Percentiles rank a stretch among this genome's conserved stretches.
phyloP scores from a whole-genome alignment of 345 rosid species.

The Eucalyptus tenuipes region DNA sequence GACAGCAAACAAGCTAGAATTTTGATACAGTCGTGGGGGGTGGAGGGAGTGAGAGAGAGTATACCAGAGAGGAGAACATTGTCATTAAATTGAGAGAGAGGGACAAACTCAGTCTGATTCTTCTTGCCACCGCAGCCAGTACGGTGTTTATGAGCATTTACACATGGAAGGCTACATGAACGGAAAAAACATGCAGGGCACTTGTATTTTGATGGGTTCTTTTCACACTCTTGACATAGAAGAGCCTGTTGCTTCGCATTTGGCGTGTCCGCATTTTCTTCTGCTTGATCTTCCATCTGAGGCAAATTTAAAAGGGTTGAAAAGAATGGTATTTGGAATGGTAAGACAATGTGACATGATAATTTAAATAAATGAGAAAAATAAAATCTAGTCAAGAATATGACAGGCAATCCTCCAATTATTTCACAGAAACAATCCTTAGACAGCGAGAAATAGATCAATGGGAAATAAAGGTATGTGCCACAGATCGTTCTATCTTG shows the following conservation, averaged over 20 bases:
- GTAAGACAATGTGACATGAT: background rate
- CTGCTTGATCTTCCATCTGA: constrained; percentile 3
- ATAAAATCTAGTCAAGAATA: background rate
- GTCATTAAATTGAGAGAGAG: constrained; percentile 59
- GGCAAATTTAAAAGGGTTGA: background rate
- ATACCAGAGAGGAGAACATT: constrained; percentile 69
- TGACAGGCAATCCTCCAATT: background rate
- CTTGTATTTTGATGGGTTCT: constrained; percentile 48
- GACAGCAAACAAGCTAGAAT: background rate
- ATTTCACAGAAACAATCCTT: background rate
- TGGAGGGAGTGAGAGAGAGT: background rate
- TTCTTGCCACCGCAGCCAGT: constrained; percentile 69
- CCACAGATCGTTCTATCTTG: background rate
- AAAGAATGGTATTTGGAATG: background rate
- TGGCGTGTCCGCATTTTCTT: background rate
- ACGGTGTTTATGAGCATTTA: constrained; percentile 76
- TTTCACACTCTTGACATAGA: constrained; percentile 56
- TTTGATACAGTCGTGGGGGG: too few species aligned
- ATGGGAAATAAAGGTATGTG: background rate
- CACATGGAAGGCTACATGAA: constrained; percentile 70
- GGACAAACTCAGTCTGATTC: constrained; percentile 35
- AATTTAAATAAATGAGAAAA: background rate
- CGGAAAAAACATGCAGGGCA: constrained; percentile 83
- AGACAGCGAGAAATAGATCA: background rate
- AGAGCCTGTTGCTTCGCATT: background rate